Evolutionary conservation across 208 protist species (phyloP).

Genomic region (Acanthamoeba triangularis): DNA sequence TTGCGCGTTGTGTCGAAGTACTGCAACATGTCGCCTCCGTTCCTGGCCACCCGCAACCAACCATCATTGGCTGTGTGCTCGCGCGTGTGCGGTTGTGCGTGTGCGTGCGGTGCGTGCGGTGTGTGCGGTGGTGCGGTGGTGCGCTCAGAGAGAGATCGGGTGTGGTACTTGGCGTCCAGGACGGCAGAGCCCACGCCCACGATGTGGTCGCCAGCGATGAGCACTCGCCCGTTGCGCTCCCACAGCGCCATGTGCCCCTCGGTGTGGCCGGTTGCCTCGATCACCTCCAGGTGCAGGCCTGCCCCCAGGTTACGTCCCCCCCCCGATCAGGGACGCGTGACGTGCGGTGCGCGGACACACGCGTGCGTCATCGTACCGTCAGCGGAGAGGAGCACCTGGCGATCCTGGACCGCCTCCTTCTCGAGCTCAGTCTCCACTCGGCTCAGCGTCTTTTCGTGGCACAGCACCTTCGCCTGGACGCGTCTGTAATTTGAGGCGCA

Average conservation of each 20-base stretch:
- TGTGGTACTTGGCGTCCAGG: constrained; percentile 31
- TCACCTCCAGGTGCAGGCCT: not conserved
- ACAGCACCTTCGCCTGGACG: not conserved
- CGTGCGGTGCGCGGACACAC: not conserved
- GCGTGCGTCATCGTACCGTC: not conserved
- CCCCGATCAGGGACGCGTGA: not conserved
- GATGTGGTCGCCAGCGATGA: constrained; percentile 66
- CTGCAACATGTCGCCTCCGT: constrained; percentile 35
- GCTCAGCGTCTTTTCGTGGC: constrained; percentile 37
- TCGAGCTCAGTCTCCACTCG: not conserved
- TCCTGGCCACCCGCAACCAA: not conserved
- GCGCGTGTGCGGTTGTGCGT: too few species aligned
- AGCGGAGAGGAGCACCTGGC: not conserved
- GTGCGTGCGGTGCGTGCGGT: not conserved
- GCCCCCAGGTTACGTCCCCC: not conserved
- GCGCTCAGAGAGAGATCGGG: too few species aligned
- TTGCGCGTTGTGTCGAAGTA: constrained; percentile 20
- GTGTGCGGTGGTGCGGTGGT: not conserved
- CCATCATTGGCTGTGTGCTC: not conserved
- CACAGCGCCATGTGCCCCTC: constrained; percentile 60
- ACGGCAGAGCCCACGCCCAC: constrained; percentile 45
- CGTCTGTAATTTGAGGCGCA: not conserved
- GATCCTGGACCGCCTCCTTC: not conserved
- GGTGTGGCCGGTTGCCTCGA: constrained; percentile 28
- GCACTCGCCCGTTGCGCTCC: constrained; percentile 13